Evolutionary conservation across 257 asterid species (phyloP), one percentile per base, ranked within the genome.

Genomic region (Nemophila menziesii): DNA sequence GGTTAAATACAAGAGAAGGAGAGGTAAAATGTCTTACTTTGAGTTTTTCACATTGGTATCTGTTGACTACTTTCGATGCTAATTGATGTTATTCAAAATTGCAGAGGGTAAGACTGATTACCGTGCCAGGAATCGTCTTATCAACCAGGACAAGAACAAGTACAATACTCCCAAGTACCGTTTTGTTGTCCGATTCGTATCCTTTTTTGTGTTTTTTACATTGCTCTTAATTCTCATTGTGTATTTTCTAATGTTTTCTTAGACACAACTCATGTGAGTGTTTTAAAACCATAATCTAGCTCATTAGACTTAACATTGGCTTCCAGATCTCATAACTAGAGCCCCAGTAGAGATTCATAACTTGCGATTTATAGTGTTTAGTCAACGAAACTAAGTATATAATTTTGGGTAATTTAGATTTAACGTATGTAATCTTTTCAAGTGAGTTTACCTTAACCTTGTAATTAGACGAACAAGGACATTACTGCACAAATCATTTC

Each of bases 51-150:
- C 4, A 11, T 16, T 48, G 19, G 33, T 22, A 3, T 54, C 20
- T 11, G 19, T 27, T 16, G 20, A 16, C 3, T 8, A 20, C 34
- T 2, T 26, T 13, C 16, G 16, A 18, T 37, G 19, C 11, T 48
- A 4, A 11, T 29, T 17, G 4, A 29, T 7, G 9, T 13, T 7
- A 7, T 16, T 49, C 26, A 11, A 4, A 18, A 33, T 36, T 55
- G 52, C 64, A 82, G 94, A 74, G 82, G 95, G 95, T 10, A 80
- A 83, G 78, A 83, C 95, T 5, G 93, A 83, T 61, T 83, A 80
- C 18, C 46, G 95, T 22, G 95, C 95, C 0, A 77, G 95, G 63
- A 82, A 71, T 45, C 80, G 86, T 19, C 41, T 83, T 69, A 83
- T 80, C 58, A 83, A 83, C 39, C 95, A 83, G 80, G 95, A 83